Conservation (phyloP, 2,329 filamentous ascomycete genomes). For the Lachnellula subtilissima region DNA sequence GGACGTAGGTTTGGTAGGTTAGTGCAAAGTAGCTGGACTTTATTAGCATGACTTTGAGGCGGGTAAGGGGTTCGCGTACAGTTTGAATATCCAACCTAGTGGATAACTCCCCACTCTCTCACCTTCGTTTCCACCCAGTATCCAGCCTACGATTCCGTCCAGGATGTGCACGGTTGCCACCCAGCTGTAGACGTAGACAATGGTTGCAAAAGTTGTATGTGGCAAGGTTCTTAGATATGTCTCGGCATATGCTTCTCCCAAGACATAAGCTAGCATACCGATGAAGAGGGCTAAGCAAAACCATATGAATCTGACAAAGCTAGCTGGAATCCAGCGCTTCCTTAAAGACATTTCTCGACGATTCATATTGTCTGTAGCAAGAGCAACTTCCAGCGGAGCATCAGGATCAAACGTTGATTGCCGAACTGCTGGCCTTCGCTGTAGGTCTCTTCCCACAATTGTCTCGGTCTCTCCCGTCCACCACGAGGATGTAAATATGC, state of each 20-base stretch:
- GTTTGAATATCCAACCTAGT: conserved; percentile 66
- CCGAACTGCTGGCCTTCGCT: conserved; percentile 35
- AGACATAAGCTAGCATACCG: conserved; percentile 59
- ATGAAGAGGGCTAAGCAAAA: conserved; percentile 61
- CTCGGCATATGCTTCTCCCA: conserved; percentile 66
- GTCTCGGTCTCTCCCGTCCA: conserved; percentile 54
- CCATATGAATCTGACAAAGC: conserved; percentile 66
- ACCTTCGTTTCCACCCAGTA: conserved; percentile 60
- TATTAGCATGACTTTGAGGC: conserved; percentile 1
- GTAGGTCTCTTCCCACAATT: conserved; percentile 37
- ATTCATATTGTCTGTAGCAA: conserved; percentile 21
- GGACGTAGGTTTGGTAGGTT: conserved; percentile 68
- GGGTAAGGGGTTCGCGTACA: conserved; percentile 40
- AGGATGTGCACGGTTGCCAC: conserved; percentile 61
- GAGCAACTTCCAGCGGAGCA: conserved; percentile 27
- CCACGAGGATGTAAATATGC: conserved; percentile 62
- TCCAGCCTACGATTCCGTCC: conserved; percentile 62
- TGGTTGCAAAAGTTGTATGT: conserved; percentile 61
- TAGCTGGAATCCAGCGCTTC: conserved; percentile 54
- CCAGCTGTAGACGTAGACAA: conserved; percentile 68
- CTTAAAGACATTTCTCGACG: conserved; percentile 20
- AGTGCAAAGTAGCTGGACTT: conserved; percentile 52
- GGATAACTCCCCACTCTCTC: conserved; percentile 65
- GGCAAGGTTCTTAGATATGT: conserved; percentile 63
- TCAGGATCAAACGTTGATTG: conserved; percentile 27